Evolutionary conservation across 2,329 filamentous ascomycete genomes (phyloP).

Genomic region (Microsporum ferrugineum): DNA sequence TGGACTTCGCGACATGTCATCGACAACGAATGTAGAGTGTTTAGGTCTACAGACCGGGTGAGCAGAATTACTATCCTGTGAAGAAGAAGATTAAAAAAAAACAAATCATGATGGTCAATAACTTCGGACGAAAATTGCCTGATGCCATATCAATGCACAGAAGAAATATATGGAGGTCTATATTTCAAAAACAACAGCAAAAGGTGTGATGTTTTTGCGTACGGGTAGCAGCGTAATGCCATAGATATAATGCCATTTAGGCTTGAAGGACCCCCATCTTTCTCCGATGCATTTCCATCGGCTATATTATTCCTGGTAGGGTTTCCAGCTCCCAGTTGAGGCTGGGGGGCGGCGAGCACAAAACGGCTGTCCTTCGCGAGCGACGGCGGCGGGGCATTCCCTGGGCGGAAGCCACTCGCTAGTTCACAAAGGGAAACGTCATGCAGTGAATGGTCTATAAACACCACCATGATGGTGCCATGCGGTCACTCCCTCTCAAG

Average conservation of each 20-base stretch:
- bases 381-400: background rate
- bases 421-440: constrained; percentile 5
- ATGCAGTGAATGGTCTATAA: constrained; percentile 36
- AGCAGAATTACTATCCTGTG: constrained; percentile 65
- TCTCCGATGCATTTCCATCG: background rate
- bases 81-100: constrained; percentile 15
- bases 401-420: background rate
- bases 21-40: constrained; percentile 72
- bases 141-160: constrained; percentile 1
- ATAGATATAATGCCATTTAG: constrained; percentile 21
- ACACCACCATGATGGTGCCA: constrained; percentile 36
- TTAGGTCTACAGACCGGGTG: constrained; percentile 69
- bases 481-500: background rate
- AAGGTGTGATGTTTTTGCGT: constrained; percentile 16
- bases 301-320: constrained; percentile 15
- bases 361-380: background rate
- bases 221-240: constrained; percentile 40
- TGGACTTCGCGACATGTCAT: constrained; percentile 71
- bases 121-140: background rate
- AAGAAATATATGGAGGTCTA: background rate
- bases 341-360: background rate
- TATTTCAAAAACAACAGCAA: background rate
- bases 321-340: constrained; percentile 18
- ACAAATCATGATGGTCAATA: constrained; percentile 5
- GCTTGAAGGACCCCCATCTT: constrained; percentile 8